Evolutionary conservation across 768 basidiomycete species (phyloP), one percentile per base, ranked within the genome.

Genomic region (Boletus rubescentipes): DNA sequence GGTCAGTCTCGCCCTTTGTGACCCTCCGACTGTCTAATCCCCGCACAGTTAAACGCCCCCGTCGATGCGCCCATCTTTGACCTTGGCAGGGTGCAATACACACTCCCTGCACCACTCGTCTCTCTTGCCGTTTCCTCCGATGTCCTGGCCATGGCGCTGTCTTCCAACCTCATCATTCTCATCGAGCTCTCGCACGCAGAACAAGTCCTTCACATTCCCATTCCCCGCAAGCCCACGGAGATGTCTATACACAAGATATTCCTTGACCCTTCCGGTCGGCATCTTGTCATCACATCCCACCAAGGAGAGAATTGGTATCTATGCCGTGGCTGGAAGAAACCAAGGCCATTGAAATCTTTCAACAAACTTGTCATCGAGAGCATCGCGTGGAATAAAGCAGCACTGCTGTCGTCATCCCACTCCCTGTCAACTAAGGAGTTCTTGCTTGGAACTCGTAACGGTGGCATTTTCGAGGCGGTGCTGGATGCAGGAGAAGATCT

Each of bases 261-360:
- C 73, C 82, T 91, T 67, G 95, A 98, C 69, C 95, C 95, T 14
- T 89, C 93, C 0, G 95, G 95, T 5, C 80, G 90, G 32, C 97
- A 98, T 73, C 81, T 96, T 46, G 72, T 98, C 38, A 79, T 96
- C 49, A 91, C 92, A 0, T 94, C 93, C 9, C 76, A 75, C 12
- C 85, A 92, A 63, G 93, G 93, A 46, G 95, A 99, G 67, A 95
- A 92, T 57, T 98, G 91, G 86, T 98, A 98, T 67, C 74, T 94
- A 4, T 93, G 84, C 64, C 78, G 81, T 49, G 79, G 81, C 9
- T 88, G 87, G 83, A 89, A 89, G 75, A 91, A 93, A 63, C 87
- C 92, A 0, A 81, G 83, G 40, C 86, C 80, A 40, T 75, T 98
- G 49, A 88, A 91, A 64, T 75, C 77, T 9, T 88, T 94, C 71